phyloP scores from a whole-genome alignment of 2,329 filamentous ascomycete species.

The Pyrenophora tritici-repentis region DNA sequence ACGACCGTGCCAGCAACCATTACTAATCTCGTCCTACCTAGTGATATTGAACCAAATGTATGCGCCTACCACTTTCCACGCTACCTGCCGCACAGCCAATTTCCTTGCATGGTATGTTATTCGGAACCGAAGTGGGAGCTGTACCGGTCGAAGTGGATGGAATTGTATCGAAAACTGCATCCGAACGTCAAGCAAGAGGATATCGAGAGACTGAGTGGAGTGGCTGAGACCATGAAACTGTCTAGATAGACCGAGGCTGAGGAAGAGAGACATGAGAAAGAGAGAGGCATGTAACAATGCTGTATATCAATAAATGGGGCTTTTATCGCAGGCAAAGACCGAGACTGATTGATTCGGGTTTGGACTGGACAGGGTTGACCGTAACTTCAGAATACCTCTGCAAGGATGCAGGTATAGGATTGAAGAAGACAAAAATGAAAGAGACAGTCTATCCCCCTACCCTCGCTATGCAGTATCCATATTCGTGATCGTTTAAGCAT shows the following conservation, averaged over 20 bases:
- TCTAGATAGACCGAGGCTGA: neutral
- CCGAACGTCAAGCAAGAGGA: constrained; percentile 20
- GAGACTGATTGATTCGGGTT: no score
- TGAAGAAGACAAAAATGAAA: neutral
- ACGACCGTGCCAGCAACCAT: neutral
- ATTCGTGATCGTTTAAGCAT: constrained; percentile 6
- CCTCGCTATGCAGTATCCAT: neutral
- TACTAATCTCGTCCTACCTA: neutral
- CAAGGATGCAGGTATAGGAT: no score
- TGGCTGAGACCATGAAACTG: constrained; percentile 22
- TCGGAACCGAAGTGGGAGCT: constrained; percentile 20
- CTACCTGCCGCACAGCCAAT: constrained; percentile 15
- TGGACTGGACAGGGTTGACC: no score
- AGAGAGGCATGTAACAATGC: neutral
- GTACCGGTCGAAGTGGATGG: constrained; percentile 20
- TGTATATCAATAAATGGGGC: neutral
- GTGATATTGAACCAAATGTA: constrained; percentile 12
- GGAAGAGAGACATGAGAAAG: neutral
- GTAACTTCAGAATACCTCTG: no score
- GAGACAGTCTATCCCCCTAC: neutral
- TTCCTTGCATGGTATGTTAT: constrained; percentile 37
- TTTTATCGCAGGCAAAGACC: no score
- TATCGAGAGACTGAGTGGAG: constrained; percentile 25
- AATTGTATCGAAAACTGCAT: constrained; percentile 25
- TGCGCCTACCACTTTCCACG: constrained; percentile 30